Conservation (phyloP, 2,329 filamentous ascomycete genomes). For the Cordyceps fumosorosea region DNA sequence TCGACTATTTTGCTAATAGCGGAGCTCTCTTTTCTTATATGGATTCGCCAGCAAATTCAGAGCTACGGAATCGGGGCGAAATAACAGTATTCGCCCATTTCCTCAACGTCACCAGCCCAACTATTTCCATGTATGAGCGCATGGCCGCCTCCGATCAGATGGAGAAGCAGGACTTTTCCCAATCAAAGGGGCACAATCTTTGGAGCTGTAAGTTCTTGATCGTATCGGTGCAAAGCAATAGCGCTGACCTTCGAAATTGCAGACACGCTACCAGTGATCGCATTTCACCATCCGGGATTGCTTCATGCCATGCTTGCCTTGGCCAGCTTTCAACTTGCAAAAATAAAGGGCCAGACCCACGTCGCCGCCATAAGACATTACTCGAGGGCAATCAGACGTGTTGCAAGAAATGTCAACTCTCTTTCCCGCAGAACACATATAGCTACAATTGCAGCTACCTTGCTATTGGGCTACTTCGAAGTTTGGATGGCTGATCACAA, state of each 20-base stretch:
- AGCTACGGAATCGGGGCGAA: constrained; percentile 73
- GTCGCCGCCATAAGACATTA: constrained; percentile 89
- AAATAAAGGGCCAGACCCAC: constrained; percentile 64
- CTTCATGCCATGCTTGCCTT: constrained; percentile 87
- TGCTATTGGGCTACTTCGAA: constrained; percentile 86
- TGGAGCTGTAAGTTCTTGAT: constrained; percentile 49
- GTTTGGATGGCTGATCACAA: constrained; percentile 90
- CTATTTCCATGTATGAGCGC: constrained; percentile 81
- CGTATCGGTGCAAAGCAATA: neutral
- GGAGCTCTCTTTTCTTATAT: constrained; percentile 58
- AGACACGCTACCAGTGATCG: constrained; percentile 77
- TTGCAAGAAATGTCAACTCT: constrained; percentile 69
- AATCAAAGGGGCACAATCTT: constrained; percentile 55
- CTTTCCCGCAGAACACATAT: constrained; percentile 63
- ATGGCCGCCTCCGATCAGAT: constrained; percentile 63
- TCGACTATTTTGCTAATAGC: constrained; percentile 41
- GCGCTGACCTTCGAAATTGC: constrained; percentile 19
- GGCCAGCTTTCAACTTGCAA: constrained; percentile 80
- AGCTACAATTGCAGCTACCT: constrained; percentile 78
- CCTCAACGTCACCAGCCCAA: constrained; percentile 78
- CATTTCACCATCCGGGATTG: constrained; percentile 77
- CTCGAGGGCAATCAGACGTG: constrained; percentile 71
- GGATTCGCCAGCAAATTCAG: constrained; percentile 59
- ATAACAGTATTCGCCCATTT: constrained; percentile 87
- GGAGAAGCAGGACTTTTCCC: constrained; percentile 44